Conservation (phyloP, 768 basidiomycete genomes). For the Tephrocybe sp. region DNA sequence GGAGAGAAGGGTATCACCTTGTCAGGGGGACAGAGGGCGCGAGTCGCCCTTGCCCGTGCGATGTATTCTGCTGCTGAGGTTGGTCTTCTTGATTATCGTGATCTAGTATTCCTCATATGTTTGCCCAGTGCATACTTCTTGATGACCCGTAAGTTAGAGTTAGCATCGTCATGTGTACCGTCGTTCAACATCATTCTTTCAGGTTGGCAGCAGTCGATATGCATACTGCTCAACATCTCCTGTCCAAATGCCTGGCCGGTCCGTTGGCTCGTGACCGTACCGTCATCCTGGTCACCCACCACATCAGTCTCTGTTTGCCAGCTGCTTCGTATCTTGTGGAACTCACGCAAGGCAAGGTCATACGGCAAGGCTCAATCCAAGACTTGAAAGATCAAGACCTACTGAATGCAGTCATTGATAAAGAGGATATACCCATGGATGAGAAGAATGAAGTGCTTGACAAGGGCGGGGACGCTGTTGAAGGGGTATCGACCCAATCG, state of each 20-base stretch:
- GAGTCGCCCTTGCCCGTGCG: slow-evolving; percentile 76
- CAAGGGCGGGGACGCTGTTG: slow-evolving; percentile 33
- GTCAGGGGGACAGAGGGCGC: slow-evolving; percentile 74
- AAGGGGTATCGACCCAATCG: slow-evolving; percentile 2
- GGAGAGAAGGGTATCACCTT: slow-evolving; percentile 81
- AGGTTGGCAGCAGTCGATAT: slow-evolving; percentile 74
- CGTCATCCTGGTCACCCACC: slow-evolving; percentile 83
- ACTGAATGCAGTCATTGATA: slow-evolving; percentile 44
- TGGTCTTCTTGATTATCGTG: slow-evolving; percentile 7
- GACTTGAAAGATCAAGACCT: slow-evolving; percentile 44
- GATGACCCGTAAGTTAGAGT: slow-evolving; percentile 63
- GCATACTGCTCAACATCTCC: slow-evolving; percentile 74
- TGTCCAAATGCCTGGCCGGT: slow-evolving; percentile 62
- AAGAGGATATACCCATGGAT: slow-evolving; percentile 42
- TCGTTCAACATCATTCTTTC: not conserved
- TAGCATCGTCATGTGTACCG: not conserved
- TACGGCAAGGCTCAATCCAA: slow-evolving; percentile 49
- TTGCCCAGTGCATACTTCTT: slow-evolving; percentile 52
- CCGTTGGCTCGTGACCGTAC: slow-evolving; percentile 64
- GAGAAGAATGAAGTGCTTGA: slow-evolving; percentile 14
- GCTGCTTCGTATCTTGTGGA: slow-evolving; percentile 68
- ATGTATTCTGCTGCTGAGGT: slow-evolving; percentile 73
- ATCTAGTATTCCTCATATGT: not conserved
- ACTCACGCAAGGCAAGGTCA: slow-evolving; percentile 47
- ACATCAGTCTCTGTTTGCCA: slow-evolving; percentile 71